Conservation (phyloP, 495 filamentous ascomycete species). For the Talaromyces trachyspermus region DNA sequence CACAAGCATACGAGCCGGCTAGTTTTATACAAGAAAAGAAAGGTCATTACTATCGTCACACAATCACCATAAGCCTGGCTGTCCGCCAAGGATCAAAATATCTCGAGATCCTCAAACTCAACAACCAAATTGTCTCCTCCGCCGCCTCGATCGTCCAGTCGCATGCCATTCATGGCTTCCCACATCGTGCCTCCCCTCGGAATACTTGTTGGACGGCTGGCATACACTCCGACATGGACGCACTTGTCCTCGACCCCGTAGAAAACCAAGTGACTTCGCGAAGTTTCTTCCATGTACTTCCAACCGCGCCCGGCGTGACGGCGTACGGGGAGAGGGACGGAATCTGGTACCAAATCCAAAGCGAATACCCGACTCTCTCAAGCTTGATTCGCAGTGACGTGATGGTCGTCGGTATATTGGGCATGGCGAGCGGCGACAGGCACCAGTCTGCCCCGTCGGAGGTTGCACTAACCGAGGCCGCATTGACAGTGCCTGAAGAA, state of each 20-base stretch:
- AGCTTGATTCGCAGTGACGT: slow-evolving; percentile 49
- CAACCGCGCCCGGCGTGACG: slow-evolving; percentile 30
- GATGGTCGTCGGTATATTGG: slow-evolving; percentile 14
- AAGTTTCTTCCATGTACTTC: slow-evolving; percentile 49
- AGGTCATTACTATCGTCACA: slow-evolving; percentile 5
- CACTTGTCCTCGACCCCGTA: slow-evolving; percentile 54
- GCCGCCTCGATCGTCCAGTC: slow-evolving; percentile 17
- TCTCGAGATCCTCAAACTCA: slow-evolving; percentile 52
- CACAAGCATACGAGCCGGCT: not conserved
- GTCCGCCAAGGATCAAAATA: slow-evolving; percentile 26
- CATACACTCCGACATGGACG: slow-evolving; percentile 50
- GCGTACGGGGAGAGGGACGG: slow-evolving; percentile 30
- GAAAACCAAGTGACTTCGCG: slow-evolving; percentile 55
- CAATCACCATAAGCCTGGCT: not conserved
- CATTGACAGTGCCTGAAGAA: slow-evolving; percentile 43
- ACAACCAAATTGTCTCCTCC: slow-evolving; percentile 40
- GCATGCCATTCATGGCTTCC: slow-evolving; percentile 37
- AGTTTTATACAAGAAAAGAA: slow-evolving; percentile 5
- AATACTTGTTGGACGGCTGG: slow-evolving; percentile 42
- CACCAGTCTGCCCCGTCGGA: slow-evolving; percentile 52
- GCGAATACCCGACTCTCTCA: slow-evolving; percentile 48
- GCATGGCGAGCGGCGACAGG: slow-evolving; percentile 35
- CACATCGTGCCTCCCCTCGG: slow-evolving; percentile 31
- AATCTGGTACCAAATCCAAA: slow-evolving; percentile 53
- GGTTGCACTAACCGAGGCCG: slow-evolving; percentile 48